Percentiles rank a stretch among this genome's conserved stretches.
Conservation (phyloP, 805 yeast genomes). For the Metschnikowia henanensis region DNA sequence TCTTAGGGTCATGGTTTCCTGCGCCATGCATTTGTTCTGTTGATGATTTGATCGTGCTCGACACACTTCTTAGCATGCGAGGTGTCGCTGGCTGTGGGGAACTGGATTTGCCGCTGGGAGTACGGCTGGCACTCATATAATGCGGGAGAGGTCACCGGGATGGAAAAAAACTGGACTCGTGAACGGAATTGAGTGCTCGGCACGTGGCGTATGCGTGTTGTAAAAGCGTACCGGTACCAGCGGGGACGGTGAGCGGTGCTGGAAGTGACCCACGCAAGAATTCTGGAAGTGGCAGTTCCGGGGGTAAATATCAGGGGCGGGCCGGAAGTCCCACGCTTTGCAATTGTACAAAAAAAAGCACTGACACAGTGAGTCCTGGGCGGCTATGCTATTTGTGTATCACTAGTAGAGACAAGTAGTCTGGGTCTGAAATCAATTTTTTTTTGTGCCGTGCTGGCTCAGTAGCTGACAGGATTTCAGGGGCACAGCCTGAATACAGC, state of each 20-base stretch:
- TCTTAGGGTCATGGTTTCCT: not conserved
- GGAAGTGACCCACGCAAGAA: not conserved
- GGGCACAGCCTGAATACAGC: too few relatives aligned
- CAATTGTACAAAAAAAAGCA: not conserved
- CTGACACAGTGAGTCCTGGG: too few relatives aligned
- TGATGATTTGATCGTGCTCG: conserved; percentile 10
- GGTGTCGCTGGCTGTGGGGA: conserved; percentile 60
- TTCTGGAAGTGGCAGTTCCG: not conserved
- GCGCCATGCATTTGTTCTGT: conserved; percentile 4
- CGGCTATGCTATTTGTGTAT: too few relatives aligned
- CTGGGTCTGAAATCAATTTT: too few relatives aligned
- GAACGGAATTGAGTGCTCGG: not conserved
- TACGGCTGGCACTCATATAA: conserved; percentile 5
- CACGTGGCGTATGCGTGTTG: not conserved
- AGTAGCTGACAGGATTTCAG: too few relatives aligned
- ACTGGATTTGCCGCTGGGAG: not conserved
- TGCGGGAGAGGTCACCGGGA: not conserved
- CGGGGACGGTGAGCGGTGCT: not conserved
- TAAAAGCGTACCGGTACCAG: not conserved
- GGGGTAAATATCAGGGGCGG: not conserved
- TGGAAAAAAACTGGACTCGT: not conserved
- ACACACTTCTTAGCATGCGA: conserved; percentile 60
- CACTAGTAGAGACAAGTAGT: too few relatives aligned
- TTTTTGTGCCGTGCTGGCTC: too few relatives aligned
- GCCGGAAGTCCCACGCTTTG: not conserved